Evolutionary conservation across 306 rosid species (phyloP).

Genomic region (Acacia acuminata): DNA sequence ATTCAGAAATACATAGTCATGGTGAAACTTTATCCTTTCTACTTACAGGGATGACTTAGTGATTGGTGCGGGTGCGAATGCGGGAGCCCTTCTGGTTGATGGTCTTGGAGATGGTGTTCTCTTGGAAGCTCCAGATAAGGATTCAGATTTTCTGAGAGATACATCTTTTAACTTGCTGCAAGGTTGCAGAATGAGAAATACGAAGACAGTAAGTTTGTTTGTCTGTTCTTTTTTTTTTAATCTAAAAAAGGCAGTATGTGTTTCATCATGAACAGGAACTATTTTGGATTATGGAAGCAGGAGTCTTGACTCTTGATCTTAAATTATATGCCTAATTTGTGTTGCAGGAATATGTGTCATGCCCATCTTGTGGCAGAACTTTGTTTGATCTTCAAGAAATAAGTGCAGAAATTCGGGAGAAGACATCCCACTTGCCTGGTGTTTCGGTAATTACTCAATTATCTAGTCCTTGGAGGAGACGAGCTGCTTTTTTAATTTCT

Average conservation of each 20-base stretch:
- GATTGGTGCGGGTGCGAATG: constrained; percentile 87
- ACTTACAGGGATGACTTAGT: constrained; percentile 85
- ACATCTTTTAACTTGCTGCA: constrained; percentile 86
- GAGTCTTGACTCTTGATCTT: not conserved
- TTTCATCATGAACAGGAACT: constrained; percentile 14
- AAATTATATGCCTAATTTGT: constrained; percentile 24
- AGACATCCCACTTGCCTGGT: constrained; percentile 93
- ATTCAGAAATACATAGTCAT: constrained; percentile 11
- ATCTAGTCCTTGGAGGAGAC: constrained; percentile 47
- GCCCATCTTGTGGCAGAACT: constrained; percentile 99
- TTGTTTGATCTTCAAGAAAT: constrained; percentile 97
- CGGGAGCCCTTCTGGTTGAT: constrained; percentile 92
- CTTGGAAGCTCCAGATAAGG: constrained; percentile 66
- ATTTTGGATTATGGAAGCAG: constrained; percentile 32
- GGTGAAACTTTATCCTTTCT: constrained; percentile 21
- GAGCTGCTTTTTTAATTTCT: not conserved
- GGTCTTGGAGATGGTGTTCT: constrained; percentile 85
- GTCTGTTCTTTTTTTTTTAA: not conserved
- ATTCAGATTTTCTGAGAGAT: constrained; percentile 65
- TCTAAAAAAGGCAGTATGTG: constrained; percentile 58
- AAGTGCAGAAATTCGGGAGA: constrained; percentile 92
- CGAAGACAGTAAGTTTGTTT: constrained; percentile 73
- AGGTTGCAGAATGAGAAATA: constrained; percentile 99
- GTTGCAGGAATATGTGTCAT: constrained; percentile 94
- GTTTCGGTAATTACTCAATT: constrained; percentile 67